Base-by-base conservation (phyloP, 164 flowering plant genomes). In the Tetrastigma voinierianum region DNA sequence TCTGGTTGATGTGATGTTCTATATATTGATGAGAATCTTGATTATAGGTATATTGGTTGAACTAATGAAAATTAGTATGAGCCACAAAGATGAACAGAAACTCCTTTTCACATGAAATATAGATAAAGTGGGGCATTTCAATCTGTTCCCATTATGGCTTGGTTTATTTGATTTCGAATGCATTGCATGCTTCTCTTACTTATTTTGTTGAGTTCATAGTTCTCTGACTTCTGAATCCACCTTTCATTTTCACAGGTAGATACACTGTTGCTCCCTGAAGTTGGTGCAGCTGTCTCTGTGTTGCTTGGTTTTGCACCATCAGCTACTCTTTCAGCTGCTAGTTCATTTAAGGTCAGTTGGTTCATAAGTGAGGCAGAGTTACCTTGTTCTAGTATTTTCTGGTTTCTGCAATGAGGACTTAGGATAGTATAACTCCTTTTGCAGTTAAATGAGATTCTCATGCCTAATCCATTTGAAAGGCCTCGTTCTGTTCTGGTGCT, bases 231-330 rank as follows among this genome's bases (percentile, higher is more conserved):
- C 40, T 32, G 40, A 32, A 32, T 32, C 40, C 0, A 32, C 40
- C 6, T 32, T 32, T 32, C 40, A 32, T 32, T 75, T 69, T 46
- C 19, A 24, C 87, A 95, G 98, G 21, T 57, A 23, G 67, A 66
- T 51, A 61, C 83, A 15, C 65, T 95, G 78, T 79, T 75, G 9
- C 76, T 75, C 15, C 61, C 80, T 1, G 99, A 95, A 68, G 84
- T 89, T 74, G 84, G 86, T 75, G 95, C 98, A 51, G 87, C 91
- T 40, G 80, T 90, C 49, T 84, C 96, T 19, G 83, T 90, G 66
- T 82, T 92, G 84, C 96, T 95, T 77, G 99, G 97, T 48, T 84
- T 86, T 71, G 80, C 93, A 20, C 99, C 99, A 44, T 79, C 91
- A 61, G 66, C 84, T 68, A 78, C 86, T 1, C 88, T 95, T 72